Conservation (phyloP, 2,329 filamentous ascomycete species). For the Calonectria henricotiae region DNA sequence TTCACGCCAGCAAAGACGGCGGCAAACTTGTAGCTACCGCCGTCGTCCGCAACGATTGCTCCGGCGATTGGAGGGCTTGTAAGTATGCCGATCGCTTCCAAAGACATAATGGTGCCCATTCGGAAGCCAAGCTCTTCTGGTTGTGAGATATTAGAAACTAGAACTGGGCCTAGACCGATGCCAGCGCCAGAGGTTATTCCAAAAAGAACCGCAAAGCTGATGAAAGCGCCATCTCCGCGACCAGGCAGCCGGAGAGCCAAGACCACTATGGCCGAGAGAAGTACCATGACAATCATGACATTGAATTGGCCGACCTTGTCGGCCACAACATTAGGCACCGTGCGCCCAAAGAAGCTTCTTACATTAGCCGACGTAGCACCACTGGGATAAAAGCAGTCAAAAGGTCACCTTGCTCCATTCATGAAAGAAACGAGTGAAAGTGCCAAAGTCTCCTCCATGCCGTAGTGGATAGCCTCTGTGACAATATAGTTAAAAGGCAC, state of each 20-base stretch:
- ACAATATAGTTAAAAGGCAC: slow-evolving; percentile 45
- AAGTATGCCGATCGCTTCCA: slow-evolving; percentile 41
- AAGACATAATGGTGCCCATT: slow-evolving; percentile 39
- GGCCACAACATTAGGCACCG: slow-evolving; percentile 43
- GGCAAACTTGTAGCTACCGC: slow-evolving; percentile 42
- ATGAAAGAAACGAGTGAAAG: slow-evolving; percentile 43
- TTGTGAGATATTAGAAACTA: slow-evolving; percentile 38
- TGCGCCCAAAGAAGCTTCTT: slow-evolving; percentile 44
- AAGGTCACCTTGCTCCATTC: slow-evolving; percentile 43
- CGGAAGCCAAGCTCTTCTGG: slow-evolving; percentile 42
- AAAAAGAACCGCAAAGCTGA: slow-evolving; percentile 41
- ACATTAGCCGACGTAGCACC: slow-evolving; percentile 27
- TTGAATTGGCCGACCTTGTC: slow-evolving; percentile 44
- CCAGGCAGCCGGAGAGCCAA: slow-evolving; percentile 41
- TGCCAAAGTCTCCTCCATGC: slow-evolving; percentile 39
- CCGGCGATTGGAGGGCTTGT: slow-evolving; percentile 41
- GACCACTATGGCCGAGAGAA: slow-evolving; percentile 34
- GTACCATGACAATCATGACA: slow-evolving; percentile 40
- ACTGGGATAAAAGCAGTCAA: background rate
- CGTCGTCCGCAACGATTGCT: slow-evolving; percentile 36
- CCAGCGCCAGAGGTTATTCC: slow-evolving; percentile 43
- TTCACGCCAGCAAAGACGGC: slow-evolving; percentile 43
- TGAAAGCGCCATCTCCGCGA: slow-evolving; percentile 36
- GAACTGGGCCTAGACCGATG: slow-evolving; percentile 37
- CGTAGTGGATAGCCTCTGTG: slow-evolving; percentile 41